Evolutionary conservation across 2,329 filamentous ascomycete genomes (phyloP).

Genomic region (Aspergillus sp.): DNA sequence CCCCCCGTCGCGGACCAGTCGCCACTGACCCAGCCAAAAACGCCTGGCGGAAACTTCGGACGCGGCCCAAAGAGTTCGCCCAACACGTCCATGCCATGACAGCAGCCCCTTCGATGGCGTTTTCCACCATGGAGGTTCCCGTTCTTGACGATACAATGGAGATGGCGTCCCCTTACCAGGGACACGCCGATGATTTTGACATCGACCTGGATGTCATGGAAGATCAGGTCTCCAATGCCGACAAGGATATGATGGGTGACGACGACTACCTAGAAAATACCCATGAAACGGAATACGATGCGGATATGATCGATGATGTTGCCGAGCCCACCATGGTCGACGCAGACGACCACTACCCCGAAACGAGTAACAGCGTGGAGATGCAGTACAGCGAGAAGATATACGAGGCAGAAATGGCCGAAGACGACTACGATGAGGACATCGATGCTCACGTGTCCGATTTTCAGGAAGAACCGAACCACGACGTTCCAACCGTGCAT

Average conservation of each 20-base stretch:
- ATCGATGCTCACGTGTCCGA: conserved; percentile 30
- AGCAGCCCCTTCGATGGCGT: conserved; percentile 28
- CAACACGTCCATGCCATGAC: conserved; percentile 33
- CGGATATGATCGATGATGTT: conserved; percentile 49
- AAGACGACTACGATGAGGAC: conserved; percentile 39
- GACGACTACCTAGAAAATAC: conserved; percentile 37
- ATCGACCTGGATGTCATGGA: conserved; percentile 60
- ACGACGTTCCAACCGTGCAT: conserved; percentile 5
- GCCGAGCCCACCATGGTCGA: conserved; percentile 42
- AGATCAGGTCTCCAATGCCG: conserved; percentile 59
- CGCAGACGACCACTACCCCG: conserved; percentile 28
- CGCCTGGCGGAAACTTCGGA: conserved; percentile 17
- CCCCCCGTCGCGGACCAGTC: neutral
- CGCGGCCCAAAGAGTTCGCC: conserved; percentile 16
- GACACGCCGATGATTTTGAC: conserved; percentile 52
- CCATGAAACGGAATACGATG: conserved; percentile 38
- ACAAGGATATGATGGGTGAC: conserved; percentile 46
- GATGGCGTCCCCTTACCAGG: conserved; percentile 41
- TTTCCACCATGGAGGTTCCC: conserved; percentile 38
- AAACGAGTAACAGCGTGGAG: conserved; percentile 29
- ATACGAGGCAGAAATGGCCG: conserved; percentile 42
- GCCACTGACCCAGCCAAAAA: conserved; percentile 7
- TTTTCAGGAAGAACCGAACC: conserved; percentile 11
- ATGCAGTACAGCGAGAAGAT: conserved; percentile 30
- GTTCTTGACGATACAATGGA: conserved; percentile 45